phyloP scores from a whole-genome alignment of 2,329 filamentous ascomycete species.

The Colletotrichum lini region DNA sequence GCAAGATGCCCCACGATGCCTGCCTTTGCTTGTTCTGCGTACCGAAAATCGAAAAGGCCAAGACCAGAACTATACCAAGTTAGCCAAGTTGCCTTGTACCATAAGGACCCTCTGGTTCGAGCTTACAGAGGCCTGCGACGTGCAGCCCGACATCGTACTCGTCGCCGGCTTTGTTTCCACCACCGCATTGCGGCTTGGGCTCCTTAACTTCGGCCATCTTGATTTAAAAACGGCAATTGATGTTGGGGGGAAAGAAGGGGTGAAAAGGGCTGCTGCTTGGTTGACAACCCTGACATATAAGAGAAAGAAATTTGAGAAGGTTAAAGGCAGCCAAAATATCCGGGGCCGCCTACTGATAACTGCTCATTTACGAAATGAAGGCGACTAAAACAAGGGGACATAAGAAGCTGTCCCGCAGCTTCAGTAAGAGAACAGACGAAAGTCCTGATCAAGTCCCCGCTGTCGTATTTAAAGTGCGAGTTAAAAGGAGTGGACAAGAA shows the following conservation, averaged over 20 bases:
- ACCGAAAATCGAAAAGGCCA: conserved; percentile 57
- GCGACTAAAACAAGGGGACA: conserved; percentile 46
- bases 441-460: conserved; percentile 33
- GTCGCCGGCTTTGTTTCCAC: conserved; percentile 50
- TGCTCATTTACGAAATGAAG: conserved; percentile 41
- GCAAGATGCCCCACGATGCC: conserved; percentile 15
- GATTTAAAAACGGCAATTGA: conserved; percentile 33
- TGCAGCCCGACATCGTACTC: conserved; percentile 61
- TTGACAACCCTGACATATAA: conserved; percentile 32
- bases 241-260: background rate
- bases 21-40: conserved; percentile 34
- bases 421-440: conserved; percentile 44
- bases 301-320: conserved; percentile 43
- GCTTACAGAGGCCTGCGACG: conserved; percentile 59
- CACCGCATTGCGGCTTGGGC: conserved; percentile 57
- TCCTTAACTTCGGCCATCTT: conserved; percentile 49
- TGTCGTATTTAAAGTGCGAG: conserved; percentile 42
- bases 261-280: conserved; percentile 36
- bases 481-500: conserved; percentile 44
- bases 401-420: conserved; percentile 57
- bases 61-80: conserved; percentile 54
- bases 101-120: background rate
- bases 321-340: conserved; percentile 39
- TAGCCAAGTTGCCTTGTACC: conserved; percentile 23
- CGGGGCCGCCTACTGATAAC: conserved; percentile 45